Percentiles rank a stretch among this genome's conserved stretches.
These are phyloP conservation scores for Hypomyces rosellus DNA, from an alignment of 2,329 filamentous ascomycete species.

Conservation along the genomic window DNA sequence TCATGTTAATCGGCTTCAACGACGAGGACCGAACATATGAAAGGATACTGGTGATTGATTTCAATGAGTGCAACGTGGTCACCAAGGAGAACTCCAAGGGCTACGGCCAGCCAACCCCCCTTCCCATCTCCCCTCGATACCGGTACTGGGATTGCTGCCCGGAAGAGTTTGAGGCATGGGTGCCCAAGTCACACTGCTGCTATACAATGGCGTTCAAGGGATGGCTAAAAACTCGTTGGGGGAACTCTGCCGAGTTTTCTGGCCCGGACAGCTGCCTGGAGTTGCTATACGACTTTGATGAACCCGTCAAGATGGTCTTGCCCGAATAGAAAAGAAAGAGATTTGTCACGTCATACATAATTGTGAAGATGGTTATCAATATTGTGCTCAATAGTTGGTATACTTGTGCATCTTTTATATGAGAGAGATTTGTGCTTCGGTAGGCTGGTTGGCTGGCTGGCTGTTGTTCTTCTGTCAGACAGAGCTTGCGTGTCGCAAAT, in stretches of 20 bases:
- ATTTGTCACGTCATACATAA: neutral
- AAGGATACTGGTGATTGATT: constrained; percentile 1
- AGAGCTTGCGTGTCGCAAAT: too few relatives aligned
- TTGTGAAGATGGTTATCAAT: neutral
- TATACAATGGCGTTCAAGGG: neutral
- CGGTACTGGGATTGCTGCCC: constrained; percentile 4
- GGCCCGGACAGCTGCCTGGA: neutral
- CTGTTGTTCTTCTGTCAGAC: too few relatives aligned
- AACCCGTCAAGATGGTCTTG: neutral
- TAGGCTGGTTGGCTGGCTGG: too few relatives aligned
- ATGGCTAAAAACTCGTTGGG: constrained; percentile 5
- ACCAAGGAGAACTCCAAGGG: neutral
- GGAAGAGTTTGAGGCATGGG: neutral
- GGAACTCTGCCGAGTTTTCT: neutral
- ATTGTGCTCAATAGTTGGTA: neutral
- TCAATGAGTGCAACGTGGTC: neutral
- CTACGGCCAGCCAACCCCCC: neutral
- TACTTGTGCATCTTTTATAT: too few relatives aligned
- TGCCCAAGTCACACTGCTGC: neutral
- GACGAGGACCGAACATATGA: neutral
- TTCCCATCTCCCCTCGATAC: constrained; percentile 2
- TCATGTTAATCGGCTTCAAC: constrained; percentile 1
- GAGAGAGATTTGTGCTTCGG: too few relatives aligned
- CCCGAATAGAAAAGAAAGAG: neutral
- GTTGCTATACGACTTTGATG: neutral